Evolutionary conservation across 2,329 filamentous ascomycete genomes (phyloP).

Genomic region (Metarhizium anisopliae): DNA sequence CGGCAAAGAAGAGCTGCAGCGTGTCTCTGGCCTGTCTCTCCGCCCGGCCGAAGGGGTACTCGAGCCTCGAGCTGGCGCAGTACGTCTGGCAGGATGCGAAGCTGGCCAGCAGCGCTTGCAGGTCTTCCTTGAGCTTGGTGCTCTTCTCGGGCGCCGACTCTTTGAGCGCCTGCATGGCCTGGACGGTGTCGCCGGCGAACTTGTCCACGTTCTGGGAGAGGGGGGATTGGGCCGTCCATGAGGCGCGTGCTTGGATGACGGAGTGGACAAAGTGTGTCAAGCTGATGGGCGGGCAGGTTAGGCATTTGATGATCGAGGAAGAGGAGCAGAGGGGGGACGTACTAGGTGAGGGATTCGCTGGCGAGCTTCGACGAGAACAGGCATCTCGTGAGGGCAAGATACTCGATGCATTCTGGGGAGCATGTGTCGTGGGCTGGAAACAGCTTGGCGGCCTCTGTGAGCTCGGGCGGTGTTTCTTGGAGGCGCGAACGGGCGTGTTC

Average conservation of each 20-base stretch:
- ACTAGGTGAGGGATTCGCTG: conserved; percentile 21
- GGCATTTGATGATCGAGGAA: neutral
- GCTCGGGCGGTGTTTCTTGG: conserved; percentile 11
- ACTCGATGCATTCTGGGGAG: conserved; percentile 15
- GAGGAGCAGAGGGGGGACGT: conserved; percentile 4
- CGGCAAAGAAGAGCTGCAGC: conserved; percentile 15
- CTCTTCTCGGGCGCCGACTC: conserved; percentile 16
- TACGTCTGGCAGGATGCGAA: conserved; percentile 14
- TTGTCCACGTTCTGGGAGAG: conserved; percentile 11
- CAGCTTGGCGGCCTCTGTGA: conserved; percentile 12
- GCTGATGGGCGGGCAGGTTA: neutral
- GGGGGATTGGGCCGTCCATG: conserved; percentile 3
- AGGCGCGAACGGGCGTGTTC: too few relatives aligned
- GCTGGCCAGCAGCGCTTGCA: conserved; percentile 11
- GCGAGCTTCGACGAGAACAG: conserved; percentile 23
- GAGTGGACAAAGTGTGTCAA: conserved; percentile 8
- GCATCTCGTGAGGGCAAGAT: conserved; percentile 24
- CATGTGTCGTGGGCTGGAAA: conserved; percentile 16
- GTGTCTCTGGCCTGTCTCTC: too few relatives aligned
- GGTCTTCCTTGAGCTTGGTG: conserved; percentile 9
- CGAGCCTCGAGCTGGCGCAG: conserved; percentile 3
- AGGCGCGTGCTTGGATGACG: conserved; percentile 7
- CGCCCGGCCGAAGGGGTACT: conserved; percentile 3
- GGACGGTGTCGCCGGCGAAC: conserved; percentile 26
- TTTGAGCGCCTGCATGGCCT: conserved; percentile 27